Base-by-base conservation (phyloP, 495 filamentous ascomycete species). In the Tuber aestivum region DNA sequence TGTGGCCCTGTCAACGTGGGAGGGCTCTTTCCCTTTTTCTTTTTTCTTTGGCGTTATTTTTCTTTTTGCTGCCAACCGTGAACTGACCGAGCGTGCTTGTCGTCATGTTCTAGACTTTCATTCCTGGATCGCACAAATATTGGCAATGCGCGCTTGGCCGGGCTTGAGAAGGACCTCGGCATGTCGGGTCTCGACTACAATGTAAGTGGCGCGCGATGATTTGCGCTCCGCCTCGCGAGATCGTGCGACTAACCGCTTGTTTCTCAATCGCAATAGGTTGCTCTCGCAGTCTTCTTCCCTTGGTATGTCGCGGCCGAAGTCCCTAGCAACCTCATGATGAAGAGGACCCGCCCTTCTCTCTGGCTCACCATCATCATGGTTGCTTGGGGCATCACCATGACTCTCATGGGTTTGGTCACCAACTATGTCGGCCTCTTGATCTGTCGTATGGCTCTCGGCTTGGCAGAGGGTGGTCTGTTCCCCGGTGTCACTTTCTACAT, bases 401-500 rank as follows among this genome's bases (percentile, higher is more conserved):
- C 89, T 8, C 86, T 87, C n/a, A 86, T 88, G 81, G 90, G 90
- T n/a, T 81, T 89, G 10, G 88, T 89, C 12, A 81, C 82, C 56
- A 87, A 83, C 72, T 89, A 88, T 71, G 82, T 79, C n/a, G 86
- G 87, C 10, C 88, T 93, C 50, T 86, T 90, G 27, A 86, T 85
- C 14, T 86, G 87, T 41, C 86, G 91, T 18, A 87, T 89, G 45
- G 82, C 92, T 3, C 85, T 92, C n/a, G 91, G 91, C 41, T 16
- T 89, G 9, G 89, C 89, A 71, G 90, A 92, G 80, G 88, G 88
- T 75, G 90, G 89, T 23, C 84, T 91, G 70, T 87, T 90, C 77
- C 89, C 89, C n/a, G 89, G 89, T 83, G 83, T 93, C 12, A 91
- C 89, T 71, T 94, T 93, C 81, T 93, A 92, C 81, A 87, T 95